phyloP scores from a whole-genome alignment of 345 rosid genomes.

The Gossypium raimondii region DNA sequence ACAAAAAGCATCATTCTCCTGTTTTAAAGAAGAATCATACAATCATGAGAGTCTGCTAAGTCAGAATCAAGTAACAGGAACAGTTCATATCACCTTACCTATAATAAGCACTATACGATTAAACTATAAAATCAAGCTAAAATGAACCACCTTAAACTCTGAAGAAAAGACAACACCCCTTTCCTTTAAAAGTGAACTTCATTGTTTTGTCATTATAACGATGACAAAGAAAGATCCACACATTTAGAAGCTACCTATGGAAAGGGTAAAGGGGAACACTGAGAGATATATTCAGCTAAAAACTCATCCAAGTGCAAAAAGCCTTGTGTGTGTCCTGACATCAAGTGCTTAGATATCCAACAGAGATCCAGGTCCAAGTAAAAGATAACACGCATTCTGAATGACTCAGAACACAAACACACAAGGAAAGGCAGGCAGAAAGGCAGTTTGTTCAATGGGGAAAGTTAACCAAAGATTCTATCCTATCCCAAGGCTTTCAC shows the following conservation, averaged over 20 bases:
- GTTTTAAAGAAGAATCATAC: neutral
- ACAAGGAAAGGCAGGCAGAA: neutral
- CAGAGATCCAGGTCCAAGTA: neutral
- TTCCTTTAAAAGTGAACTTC: neutral
- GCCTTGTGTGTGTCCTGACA: neutral
- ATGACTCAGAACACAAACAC: neutral
- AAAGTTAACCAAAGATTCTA: neutral
- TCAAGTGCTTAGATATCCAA: neutral
- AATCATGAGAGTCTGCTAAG: neutral
- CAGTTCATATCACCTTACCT: neutral
- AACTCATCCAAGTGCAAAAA: neutral
- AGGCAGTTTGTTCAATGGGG: neutral
- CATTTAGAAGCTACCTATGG: neutral
- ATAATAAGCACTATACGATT: neutral
- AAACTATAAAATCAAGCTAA: neutral
- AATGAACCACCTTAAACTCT: neutral
- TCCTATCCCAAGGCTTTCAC: neutral
- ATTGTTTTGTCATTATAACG: neutral
- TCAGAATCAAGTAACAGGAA: neutral
- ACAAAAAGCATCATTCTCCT: too few species aligned
- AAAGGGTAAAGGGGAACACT: neutral
- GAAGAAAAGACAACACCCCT: neutral
- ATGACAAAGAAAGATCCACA: neutral
- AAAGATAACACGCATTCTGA: neutral
- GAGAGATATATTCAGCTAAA: neutral